Evolutionary conservation across 176 grass and related monocot species (phyloP).

Genomic region (Zizania latifolia): DNA sequence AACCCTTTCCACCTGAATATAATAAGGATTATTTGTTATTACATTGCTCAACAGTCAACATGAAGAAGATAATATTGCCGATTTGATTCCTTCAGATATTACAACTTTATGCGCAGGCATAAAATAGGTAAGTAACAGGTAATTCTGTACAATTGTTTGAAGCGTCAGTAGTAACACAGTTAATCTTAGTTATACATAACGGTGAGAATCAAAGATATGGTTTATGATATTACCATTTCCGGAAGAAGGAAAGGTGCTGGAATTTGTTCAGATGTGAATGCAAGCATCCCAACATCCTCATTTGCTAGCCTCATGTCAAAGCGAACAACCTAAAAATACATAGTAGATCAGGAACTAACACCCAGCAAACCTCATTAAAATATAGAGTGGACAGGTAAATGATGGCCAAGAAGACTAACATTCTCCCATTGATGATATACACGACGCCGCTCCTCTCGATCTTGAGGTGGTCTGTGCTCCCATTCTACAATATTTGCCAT

Average conservation of each 20-base stretch:
- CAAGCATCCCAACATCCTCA: constrained; percentile 98
- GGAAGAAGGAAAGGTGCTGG: constrained; percentile 90
- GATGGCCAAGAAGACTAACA: constrained; percentile 43
- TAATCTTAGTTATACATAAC: background rate
- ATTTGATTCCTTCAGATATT: background rate
- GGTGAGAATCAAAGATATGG: background rate
- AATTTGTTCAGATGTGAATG: constrained; percentile 97
- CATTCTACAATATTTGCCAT: constrained; percentile 71
- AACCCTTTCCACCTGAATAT: constrained; percentile 85
- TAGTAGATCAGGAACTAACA: background rate
- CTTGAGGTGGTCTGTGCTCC: constrained; percentile 72
- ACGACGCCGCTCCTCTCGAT: constrained; percentile 89
- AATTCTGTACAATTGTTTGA: background rate
- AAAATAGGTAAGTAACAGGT: background rate
- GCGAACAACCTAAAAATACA: constrained; percentile 64
- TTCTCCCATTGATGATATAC: constrained; percentile 89
- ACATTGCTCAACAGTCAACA: background rate
- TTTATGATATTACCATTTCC: constrained; percentile 70
- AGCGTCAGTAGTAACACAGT: background rate
- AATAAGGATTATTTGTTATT: background rate
- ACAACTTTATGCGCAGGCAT: background rate
- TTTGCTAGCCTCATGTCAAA: constrained; percentile 98
- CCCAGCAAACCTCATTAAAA: background rate
- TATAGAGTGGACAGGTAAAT: constrained; percentile 3
- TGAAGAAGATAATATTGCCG: background rate